These are phyloP conservation scores for Dillenia turbinata DNA, from an alignment of 164 flowering plant species.

Conservation along the genomic window DNA sequence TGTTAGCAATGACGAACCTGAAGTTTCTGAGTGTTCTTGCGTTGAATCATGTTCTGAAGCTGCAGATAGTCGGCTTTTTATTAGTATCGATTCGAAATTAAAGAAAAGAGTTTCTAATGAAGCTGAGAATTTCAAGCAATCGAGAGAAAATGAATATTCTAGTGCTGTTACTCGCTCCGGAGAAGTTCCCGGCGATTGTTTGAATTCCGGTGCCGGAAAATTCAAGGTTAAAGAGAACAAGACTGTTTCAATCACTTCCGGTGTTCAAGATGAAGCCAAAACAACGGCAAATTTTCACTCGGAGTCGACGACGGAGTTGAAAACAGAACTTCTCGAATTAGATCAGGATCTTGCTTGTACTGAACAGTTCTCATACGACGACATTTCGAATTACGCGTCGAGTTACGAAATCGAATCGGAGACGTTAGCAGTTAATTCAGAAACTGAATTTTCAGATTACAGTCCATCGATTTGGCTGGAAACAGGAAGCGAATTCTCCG, in stretches of 20 bases:
- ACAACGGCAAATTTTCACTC: constrained; percentile 17
- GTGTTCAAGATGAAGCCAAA: constrained; percentile 20
- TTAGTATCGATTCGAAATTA: constrained; percentile 11
- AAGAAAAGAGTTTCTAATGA: constrained; percentile 1
- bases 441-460: constrained; percentile 37
- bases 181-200: constrained; percentile 3
- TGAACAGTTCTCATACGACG: constrained; percentile 34
- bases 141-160: constrained; percentile 17
- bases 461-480: constrained; percentile 39
- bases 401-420: constrained; percentile 35
- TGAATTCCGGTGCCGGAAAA: not conserved
- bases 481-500: constrained; percentile 66
- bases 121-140: constrained; percentile 9
- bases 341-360: constrained; percentile 51
- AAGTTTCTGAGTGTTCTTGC: constrained; percentile 35
- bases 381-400: constrained; percentile 29
- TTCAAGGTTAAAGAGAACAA: constrained; percentile 10
- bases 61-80: constrained; percentile 6
- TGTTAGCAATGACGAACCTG: constrained; percentile 10
- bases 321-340: constrained; percentile 9
- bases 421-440: constrained; percentile 25
- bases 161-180: constrained; percentile 23
- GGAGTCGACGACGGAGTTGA: constrained; percentile 17
- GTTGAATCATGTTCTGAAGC: constrained; percentile 35
- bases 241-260: constrained; percentile 15